A percentile compares a stretch with the other conserved stretches of the same genome.
Conservation (phyloP, 768 basidiomycete genomes). For the Lactarius deliciosus region DNA sequence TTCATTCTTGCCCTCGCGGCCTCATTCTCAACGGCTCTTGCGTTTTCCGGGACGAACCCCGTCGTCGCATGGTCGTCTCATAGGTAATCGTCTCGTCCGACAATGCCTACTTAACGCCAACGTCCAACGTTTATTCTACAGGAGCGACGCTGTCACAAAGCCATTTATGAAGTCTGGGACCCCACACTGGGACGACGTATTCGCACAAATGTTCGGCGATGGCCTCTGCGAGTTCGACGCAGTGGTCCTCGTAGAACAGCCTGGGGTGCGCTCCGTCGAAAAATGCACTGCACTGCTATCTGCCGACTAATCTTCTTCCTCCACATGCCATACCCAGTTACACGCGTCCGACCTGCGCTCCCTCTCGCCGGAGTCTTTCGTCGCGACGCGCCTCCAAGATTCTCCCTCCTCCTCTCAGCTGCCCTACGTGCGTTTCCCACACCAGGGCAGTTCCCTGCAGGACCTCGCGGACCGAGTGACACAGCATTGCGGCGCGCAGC, state of each 20-base stretch:
- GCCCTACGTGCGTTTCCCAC: conserved; percentile 50
- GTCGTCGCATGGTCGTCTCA: conserved; percentile 72
- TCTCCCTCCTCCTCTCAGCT: conserved; percentile 60
- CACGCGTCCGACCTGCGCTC: conserved; percentile 74
- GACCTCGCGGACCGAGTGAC: conserved; percentile 47
- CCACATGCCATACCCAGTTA: conserved; percentile 43
- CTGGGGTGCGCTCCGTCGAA: conserved; percentile 48
- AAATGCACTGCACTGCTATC: no score
- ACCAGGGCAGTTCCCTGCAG: conserved; percentile 35
- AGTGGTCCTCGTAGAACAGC: conserved; percentile 66
- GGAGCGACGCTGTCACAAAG: conserved; percentile 48
- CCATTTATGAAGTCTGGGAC: conserved; percentile 20
- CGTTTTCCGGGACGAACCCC: conserved; percentile 63
- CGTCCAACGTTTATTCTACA: conserved; percentile 31
- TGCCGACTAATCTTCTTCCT: background rate
- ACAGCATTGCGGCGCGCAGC: conserved; percentile 51
- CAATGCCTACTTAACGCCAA: background rate
- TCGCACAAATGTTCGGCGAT: conserved; percentile 47
- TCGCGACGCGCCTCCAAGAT: conserved; percentile 48
- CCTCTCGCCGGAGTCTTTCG: conserved; percentile 51
- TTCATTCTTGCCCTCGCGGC: conserved; percentile 46
- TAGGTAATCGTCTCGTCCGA: conserved; percentile 41
- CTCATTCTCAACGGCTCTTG: conserved; percentile 48
- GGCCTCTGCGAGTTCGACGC: conserved; percentile 64
- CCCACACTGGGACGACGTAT: conserved; percentile 33